Evolutionary conservation across 345 rosid species (phyloP), one percentile per base, ranked within the genome.

Genomic region (Acer campestre): DNA sequence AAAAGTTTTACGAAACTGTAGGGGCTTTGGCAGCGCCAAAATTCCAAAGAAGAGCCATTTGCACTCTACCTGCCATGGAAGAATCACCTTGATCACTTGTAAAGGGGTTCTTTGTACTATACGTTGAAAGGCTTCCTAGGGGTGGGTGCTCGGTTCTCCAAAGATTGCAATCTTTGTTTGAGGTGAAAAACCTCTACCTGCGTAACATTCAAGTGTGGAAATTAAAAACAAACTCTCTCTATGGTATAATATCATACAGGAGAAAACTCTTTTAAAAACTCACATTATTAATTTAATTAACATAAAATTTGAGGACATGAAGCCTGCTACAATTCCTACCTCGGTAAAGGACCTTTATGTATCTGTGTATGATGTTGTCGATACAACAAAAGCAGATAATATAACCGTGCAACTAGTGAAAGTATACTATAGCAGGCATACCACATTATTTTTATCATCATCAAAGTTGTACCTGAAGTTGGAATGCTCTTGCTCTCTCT

Each of bases 151-250:
- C 97, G 87, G 84, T 86, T 90, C 83, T 96, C 99, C 89, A 91
- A 62, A 8, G 98, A 91, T 58, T 96, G 99, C 82, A 94, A 78
- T 74, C 99, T 87, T 74, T 96, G 98, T 80, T 96, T 94, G 67
- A 96, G 97, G 83, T 92, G 99, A 82, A 96, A 96, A 85, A 94
- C 99, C 88, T 92, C 98, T 44, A 95, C 97, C 98, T 95, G 84
- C 75, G 77, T 40, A 69, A 73, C 38, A 77, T 63, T 48, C 61
- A 25, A 42, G 22, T 31, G 49, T 63, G 25, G 46, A 42, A 42
- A 11, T 42, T 7, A 3, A 18, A n/a, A 59, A 59, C 27, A 18
- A 59, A n/a, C n/a, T n/a, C n/a, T n/a, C n/a, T n/a, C n/a, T n/a
- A n/a, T n/a, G n/a, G n/a, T n/a, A n/a, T n/a, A n/a, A n/a, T n/a